Evolutionary conservation across 352 stramenopile genomes (phyloP).

Genomic region (Aphanomyces cochlioides): DNA sequence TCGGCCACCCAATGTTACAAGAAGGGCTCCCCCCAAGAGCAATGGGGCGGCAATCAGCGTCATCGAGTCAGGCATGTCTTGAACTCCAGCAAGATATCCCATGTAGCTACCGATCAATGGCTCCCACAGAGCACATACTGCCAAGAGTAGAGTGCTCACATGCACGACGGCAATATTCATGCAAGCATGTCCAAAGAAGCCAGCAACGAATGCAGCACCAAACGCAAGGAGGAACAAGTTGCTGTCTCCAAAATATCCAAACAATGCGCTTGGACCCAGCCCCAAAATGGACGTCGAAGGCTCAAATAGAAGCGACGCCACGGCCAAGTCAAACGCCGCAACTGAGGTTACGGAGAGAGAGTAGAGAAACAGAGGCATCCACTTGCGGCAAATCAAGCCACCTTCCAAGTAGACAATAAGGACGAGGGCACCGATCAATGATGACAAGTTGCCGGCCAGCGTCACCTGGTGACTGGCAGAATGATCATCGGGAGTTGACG

Average conservation of each 20-base stretch:
- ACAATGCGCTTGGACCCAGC: conserved; percentile 15
- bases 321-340: background rate
- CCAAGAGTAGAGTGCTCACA: conserved; percentile 19
- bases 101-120: conserved; percentile 20
- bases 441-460: background rate
- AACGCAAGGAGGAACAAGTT: conserved; percentile 13
- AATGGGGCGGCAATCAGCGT: conserved; percentile 18
- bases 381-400: conserved; percentile 11
- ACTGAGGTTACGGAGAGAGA: conserved; percentile 16
- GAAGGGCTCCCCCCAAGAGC: conserved; percentile 20
- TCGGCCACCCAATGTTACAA: conserved; percentile 21
- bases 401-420: conserved; percentile 27
- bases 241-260: conserved; percentile 15
- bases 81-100: conserved; percentile 16
- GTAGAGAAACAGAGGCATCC: conserved; percentile 30
- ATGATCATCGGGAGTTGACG: background rate
- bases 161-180: conserved; percentile 21
- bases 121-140: conserved; percentile 17
- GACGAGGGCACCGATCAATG: conserved; percentile 12
- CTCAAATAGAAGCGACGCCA: conserved; percentile 24
- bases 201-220: conserved; percentile 16
- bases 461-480: conserved; percentile 5
- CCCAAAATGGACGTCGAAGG: conserved; percentile 9
- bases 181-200: conserved; percentile 24
- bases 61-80: conserved; percentile 15